phyloP scores from a whole-genome alignment of 192 early-diverging fungal genomes.

The Dispira parvispora region DNA sequence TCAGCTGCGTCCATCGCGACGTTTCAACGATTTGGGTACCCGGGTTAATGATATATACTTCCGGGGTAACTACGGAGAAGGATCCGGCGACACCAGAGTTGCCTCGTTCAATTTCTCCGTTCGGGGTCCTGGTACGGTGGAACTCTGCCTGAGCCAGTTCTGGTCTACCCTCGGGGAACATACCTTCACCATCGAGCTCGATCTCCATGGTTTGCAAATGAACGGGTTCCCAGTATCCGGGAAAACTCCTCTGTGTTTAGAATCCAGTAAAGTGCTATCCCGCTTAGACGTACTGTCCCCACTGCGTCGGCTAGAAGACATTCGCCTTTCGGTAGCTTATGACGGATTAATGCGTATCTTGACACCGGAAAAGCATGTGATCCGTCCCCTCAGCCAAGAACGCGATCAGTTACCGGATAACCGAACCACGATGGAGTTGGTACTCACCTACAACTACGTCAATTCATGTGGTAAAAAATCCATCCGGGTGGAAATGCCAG shows the following conservation, averaged over 20 bases:
- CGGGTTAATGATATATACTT: slow-evolving; percentile 36
- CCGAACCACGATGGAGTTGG: slow-evolving; percentile 47
- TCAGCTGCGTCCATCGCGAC: slow-evolving; percentile 57
- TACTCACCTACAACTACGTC: slow-evolving; percentile 58
- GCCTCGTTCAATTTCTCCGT: slow-evolving; percentile 38
- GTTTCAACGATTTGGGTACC: slow-evolving; percentile 40
- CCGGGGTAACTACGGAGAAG: slow-evolving; percentile 39
- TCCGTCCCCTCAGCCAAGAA: slow-evolving; percentile 44
- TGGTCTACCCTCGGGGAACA: slow-evolving; percentile 68
- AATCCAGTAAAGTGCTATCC: slow-evolving; percentile 31
- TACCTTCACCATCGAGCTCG: slow-evolving; percentile 44
- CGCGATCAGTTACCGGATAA: slow-evolving; percentile 63
- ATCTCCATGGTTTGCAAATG: slow-evolving; percentile 64
- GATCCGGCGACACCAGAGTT: slow-evolving; percentile 37
- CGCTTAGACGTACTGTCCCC: slow-evolving; percentile 54
- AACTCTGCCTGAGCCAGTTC: slow-evolving; percentile 74
- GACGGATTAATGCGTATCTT: slow-evolving; percentile 46
- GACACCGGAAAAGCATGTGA: slow-evolving; percentile 40
- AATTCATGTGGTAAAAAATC: slow-evolving; percentile 18
- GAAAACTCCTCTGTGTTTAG: slow-evolving; percentile 20
- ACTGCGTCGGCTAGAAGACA: slow-evolving; percentile 52
- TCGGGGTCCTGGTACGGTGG: slow-evolving; percentile 50
- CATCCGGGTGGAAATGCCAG: slow-evolving; percentile 33
- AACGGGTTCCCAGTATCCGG: slow-evolving; percentile 25
- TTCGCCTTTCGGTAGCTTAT: slow-evolving; percentile 32